These are phyloP conservation scores for Solanum clarkiae DNA, from an alignment of 257 asterid species.

Conservation along the genomic window DNA sequence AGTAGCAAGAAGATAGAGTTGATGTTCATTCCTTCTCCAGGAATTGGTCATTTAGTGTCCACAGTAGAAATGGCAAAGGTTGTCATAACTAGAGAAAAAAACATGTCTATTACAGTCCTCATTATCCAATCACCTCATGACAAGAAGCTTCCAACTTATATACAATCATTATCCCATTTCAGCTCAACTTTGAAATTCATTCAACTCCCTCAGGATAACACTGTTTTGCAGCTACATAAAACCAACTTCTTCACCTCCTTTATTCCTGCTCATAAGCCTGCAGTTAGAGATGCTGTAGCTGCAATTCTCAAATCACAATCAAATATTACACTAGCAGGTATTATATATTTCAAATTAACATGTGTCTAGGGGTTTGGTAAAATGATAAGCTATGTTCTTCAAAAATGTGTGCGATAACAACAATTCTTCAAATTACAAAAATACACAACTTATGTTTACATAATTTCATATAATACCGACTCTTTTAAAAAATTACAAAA, in stretches of 20 bases:
- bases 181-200: conserved; percentile 11
- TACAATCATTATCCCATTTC: conserved; percentile 1
- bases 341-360: not conserved
- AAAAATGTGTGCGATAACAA: not conserved
- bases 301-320: not conserved
- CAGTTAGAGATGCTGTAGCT: conserved; percentile 14
- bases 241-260: not conserved
- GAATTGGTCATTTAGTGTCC: conserved; percentile 47
- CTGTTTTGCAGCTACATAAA: not conserved
- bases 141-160: conserved; percentile 2
- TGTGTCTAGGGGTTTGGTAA: not conserved
- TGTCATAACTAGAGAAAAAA: conserved; percentile 24
- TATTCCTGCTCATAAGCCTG: not conserved
- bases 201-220: not conserved
- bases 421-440: no score
- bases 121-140: conserved; percentile 19
- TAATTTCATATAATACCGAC: no score
- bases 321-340: not conserved
- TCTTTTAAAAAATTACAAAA: no score
- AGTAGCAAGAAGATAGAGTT: conserved; percentile 12
- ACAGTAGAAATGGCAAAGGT: conserved; percentile 44
- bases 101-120: conserved; percentile 34
- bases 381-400: not conserved
- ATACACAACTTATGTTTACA: no score
- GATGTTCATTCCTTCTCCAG: conserved; percentile 48